Evolutionary conservation across 257 asterid species (phyloP).

Genomic region (Solanum clarkiae): DNA sequence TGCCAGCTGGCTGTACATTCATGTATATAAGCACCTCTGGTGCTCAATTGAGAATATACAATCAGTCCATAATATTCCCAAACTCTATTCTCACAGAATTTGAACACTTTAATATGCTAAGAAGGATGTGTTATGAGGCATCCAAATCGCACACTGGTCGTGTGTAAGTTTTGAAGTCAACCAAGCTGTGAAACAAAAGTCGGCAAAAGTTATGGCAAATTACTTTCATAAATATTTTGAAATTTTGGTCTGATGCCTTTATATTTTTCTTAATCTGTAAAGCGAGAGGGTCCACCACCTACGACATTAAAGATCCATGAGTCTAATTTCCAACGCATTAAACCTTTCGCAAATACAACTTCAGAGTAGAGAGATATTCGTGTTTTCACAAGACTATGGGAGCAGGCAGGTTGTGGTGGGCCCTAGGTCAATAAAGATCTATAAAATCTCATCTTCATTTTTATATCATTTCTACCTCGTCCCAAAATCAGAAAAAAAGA

Average conservation of each 20-base stretch:
- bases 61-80: too few species aligned
- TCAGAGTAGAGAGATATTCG: too few species aligned
- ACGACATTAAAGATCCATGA: background rate
- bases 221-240: too few species aligned
- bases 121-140: background rate
- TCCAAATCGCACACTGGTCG: background rate
- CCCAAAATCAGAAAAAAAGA: background rate
- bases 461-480: background rate
- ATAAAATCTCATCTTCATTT: background rate
- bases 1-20: too few species aligned
- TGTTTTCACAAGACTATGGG: too few species aligned
- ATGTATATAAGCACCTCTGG: too few species aligned
- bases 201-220: background rate
- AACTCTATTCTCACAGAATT: too few species aligned
- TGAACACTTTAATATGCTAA: background rate
- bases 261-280: too few species aligned
- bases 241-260: background rate
- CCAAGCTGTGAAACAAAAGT: background rate
- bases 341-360: background rate
- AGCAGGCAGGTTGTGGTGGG: background rate
- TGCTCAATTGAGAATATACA: too few species aligned
- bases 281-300: background rate
- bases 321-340: background rate
- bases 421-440: background rate
- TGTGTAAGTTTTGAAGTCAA: background rate